phyloP scores from a whole-genome alignment of 1,284 basidiomycete species.

The Phellopilus nigrolimitatus region DNA sequence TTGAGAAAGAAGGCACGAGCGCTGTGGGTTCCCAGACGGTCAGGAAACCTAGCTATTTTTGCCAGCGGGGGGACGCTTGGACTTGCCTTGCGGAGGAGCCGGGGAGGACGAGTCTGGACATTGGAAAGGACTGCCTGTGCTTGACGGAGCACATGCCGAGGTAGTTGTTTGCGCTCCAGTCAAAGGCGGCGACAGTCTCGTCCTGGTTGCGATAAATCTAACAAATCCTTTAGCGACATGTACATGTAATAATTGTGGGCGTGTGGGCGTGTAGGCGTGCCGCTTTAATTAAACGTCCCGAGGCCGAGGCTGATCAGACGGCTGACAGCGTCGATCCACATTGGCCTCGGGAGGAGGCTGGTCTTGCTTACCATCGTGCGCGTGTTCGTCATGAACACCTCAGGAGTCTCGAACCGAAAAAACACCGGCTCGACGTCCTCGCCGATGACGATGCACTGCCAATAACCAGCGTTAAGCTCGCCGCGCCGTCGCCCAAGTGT shows the following conservation, averaged over 20 bases:
- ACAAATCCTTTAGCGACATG: neutral
- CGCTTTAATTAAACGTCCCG: constrained; percentile 16
- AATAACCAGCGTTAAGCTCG: neutral
- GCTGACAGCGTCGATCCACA: constrained; percentile 13
- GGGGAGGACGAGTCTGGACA: constrained; percentile 55
- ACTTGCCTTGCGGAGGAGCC: constrained; percentile 47
- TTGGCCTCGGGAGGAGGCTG: neutral
- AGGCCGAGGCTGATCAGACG: constrained; percentile 10
- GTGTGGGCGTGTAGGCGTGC: too few relatives aligned
- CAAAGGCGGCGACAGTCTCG: constrained; percentile 51
- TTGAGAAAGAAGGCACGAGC: constrained; percentile 21
- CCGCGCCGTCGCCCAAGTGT: too few relatives aligned
- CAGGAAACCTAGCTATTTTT: neutral
- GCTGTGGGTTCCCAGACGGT: constrained; percentile 6
- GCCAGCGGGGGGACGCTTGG: constrained; percentile 7
- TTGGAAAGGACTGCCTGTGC: constrained; percentile 44
- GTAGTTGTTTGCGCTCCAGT: constrained; percentile 53
- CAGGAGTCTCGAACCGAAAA: constrained; percentile 58
- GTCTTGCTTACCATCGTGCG: constrained; percentile 46
- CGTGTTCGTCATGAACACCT: constrained; percentile 29
- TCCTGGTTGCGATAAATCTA: constrained; percentile 42
- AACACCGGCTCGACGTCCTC: constrained; percentile 55
- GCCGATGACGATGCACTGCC: constrained; percentile 56
- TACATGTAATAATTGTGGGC: neutral
- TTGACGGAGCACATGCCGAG: constrained; percentile 56